Percentiles rank a stretch among this genome's conserved stretches.
Evolutionary conservation across 306 rosid species (phyloP).

Genomic region (Dalbergia cochinchinensis): DNA sequence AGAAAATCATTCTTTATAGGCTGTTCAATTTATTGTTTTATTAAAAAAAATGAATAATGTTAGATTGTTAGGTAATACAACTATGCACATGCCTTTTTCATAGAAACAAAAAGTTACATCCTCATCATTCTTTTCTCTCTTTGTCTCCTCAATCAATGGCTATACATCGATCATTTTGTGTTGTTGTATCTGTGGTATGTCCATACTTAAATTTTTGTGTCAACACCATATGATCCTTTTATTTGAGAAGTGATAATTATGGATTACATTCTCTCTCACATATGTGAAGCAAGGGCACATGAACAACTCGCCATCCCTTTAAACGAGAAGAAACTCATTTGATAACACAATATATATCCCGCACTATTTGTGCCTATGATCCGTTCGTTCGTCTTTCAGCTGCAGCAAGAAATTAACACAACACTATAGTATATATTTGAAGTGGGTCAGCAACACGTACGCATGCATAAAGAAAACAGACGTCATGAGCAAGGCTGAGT

Average conservation of each 20-base stretch:
- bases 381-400: too few relatives aligned
- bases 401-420: too few relatives aligned
- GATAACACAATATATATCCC: too few relatives aligned
- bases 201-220: not conserved
- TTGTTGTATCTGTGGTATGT: not conserved
- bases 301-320: too few relatives aligned
- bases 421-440: too few relatives aligned
- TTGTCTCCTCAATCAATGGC: not conserved
- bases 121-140: not conserved
- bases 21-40: not conserved
- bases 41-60: not conserved
- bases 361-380: too few relatives aligned
- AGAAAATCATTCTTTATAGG: not conserved
- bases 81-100: not conserved
- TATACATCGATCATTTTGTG: not conserved
- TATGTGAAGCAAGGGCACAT: not conserved
- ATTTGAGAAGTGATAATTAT: not conserved
- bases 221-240: not conserved
- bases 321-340: too few relatives aligned
- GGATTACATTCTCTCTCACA: not conserved
- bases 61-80: not conserved
- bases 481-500: not conserved
- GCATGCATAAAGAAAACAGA: not conserved
- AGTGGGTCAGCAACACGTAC: not conserved
- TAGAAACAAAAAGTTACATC: not conserved